A percentile compares a stretch with the other conserved stretches of the same genome.
These are phyloP conservation scores for Pyrus pyrifolia DNA, from an alignment of 306 rosid genomes.

Conservation along the genomic window DNA sequence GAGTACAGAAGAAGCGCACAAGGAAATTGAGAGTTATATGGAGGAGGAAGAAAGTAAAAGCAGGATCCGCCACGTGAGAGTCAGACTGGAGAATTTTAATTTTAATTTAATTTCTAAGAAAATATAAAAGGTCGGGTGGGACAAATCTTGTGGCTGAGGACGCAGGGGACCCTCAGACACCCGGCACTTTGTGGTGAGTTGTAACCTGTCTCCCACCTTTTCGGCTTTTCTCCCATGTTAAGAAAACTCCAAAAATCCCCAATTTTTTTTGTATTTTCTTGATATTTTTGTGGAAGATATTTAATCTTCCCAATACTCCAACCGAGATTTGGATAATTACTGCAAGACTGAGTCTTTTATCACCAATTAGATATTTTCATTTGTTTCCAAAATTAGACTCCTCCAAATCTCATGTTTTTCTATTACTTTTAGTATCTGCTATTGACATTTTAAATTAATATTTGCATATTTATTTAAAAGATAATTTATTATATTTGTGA, in stretches of 20 bases:
- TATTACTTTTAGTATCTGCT: accelerated
- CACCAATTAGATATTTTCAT: not conserved
- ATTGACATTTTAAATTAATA: not conserved
- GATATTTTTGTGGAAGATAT: conserved; percentile 10
- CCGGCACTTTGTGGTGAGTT: conserved; percentile 27
- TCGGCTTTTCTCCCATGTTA: not conserved
- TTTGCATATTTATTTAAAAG: not conserved
- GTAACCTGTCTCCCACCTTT: conserved; percentile 4
- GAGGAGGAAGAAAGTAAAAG: conserved; percentile 7
- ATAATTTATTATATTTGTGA: no score
- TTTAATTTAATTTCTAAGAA: not conserved
- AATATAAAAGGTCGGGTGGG: conserved; percentile 6
- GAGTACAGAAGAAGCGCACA: conserved; percentile 2
- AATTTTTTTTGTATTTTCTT: not conserved
- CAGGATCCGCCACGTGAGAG: conserved; percentile 44
- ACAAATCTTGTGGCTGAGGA: conserved; percentile 64
- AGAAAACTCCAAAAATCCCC: not conserved
- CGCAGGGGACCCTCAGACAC: conserved; percentile 32
- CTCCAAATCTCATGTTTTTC: not conserved
- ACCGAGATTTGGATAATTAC: not conserved
- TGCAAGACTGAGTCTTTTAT: not conserved
- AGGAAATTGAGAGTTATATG: not conserved
- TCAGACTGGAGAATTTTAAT: not conserved
- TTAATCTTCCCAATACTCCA: not conserved
- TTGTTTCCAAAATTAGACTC: not conserved